phyloP scores from a whole-genome alignment of 805 yeast species.

The Tetrapisispora phaffii region DNA sequence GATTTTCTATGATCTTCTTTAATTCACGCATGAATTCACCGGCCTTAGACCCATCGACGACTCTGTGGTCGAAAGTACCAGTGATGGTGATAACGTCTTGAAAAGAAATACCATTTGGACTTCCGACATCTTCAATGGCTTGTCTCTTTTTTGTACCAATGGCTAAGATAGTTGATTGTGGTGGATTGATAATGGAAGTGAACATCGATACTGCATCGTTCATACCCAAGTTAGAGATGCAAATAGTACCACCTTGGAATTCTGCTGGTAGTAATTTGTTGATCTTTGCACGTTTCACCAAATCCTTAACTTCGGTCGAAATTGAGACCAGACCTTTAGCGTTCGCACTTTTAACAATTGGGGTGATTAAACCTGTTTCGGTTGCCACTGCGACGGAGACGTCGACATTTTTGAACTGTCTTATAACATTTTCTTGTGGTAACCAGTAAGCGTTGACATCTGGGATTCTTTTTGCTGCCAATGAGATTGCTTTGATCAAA shows the following conservation, averaged over 20 bases:
- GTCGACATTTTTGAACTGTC: slow-evolving; percentile 87
- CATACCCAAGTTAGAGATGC: slow-evolving; percentile 98
- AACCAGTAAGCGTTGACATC: slow-evolving; percentile 92
- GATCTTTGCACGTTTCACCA: slow-evolving; percentile 92
- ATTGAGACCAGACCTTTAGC: slow-evolving; percentile 76
- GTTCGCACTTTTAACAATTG: slow-evolving; percentile 85
- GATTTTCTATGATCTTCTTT: slow-evolving; percentile 88
- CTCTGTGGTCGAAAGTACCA: slow-evolving; percentile 97
- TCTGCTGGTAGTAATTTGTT: slow-evolving; percentile 92
- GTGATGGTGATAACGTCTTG: slow-evolving; percentile 87
- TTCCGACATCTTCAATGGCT: slow-evolving; percentile 85
- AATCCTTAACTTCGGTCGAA: slow-evolving; percentile 76
- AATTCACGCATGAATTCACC: slow-evolving; percentile 93
- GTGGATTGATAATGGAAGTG: slow-evolving; percentile 97
- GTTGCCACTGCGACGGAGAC: slow-evolving; percentile 98
- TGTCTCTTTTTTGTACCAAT: slow-evolving; percentile 86
- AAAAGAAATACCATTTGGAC: slow-evolving; percentile 85
- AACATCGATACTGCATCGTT: slow-evolving; percentile 85
- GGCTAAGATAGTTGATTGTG: slow-evolving; percentile 90
- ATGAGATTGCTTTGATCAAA: slow-evolving; percentile 86
- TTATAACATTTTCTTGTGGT: slow-evolving; percentile 76
- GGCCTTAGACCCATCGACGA: slow-evolving; percentile 94
- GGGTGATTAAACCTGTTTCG: slow-evolving; percentile 94
- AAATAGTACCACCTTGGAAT: slow-evolving; percentile 98
- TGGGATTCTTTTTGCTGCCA: slow-evolving; percentile 84